Evolutionary conservation across 306 rosid genomes (phyloP), one percentile per base, ranked within the genome.

Genomic region (Rubus idaeus): DNA sequence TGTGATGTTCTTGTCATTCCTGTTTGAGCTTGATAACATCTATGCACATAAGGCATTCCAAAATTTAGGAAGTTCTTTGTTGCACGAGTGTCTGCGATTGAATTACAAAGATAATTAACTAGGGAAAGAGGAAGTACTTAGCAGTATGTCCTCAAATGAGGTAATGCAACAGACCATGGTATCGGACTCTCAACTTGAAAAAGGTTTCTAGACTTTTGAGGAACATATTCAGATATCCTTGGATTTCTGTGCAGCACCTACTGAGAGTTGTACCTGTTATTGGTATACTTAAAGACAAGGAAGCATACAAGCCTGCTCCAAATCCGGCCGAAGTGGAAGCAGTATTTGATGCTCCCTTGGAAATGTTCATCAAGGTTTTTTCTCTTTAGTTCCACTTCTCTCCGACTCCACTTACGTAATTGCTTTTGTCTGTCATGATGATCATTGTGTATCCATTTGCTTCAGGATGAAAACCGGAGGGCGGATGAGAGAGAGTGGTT

Each of bases 281-380:
- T n/a, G 97, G 97, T 82, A 72, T 95, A 69, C 93, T 95, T 64
- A 56, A 85, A n/a, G 88, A 92, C 75, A 95, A 88, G 84, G 74
- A 86, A 76, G 89, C 91, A 41, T 95, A 92, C 87, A 88, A 68
- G 77, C 93, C 97, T 37, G 73, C 68, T 73, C 93, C 94, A 7
- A 89, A 89, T 77, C 93, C 97, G 26, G 91, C 77, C 45, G 97
- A 95, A 83, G 98, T 95, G 75, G 97, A 95, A 77, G 81, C 93
- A 14, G 79, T 95, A 74, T 95, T 95, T 80, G 97, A 95, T 67
- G 97, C 93, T 61, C 97, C 98, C 13, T 78, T 95, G 71, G 97
- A 95, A 77, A 95, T 95, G 98, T 95, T 95, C 84, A 87, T 95
- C 83, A 92, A 89, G 97, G 98, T 95, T 12, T 37, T 45, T 73